phyloP scores from a whole-genome alignment of 176 grass and related monocot species.

The Aegilops tauschii region DNA sequence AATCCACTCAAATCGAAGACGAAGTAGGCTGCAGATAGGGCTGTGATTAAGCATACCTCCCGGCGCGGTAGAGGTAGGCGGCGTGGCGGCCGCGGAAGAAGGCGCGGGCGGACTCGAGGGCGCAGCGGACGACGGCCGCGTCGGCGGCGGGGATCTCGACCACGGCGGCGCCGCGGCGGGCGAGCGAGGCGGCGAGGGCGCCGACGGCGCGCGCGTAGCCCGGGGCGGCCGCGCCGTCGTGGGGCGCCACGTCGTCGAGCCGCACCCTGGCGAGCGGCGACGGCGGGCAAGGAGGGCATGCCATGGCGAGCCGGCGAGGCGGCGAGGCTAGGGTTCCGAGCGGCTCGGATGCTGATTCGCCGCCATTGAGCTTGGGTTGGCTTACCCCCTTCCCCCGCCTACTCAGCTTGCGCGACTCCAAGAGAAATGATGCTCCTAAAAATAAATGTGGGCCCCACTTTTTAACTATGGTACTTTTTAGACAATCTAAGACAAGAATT shows the following conservation, averaged over 20 bases:
- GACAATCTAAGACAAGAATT: no score
- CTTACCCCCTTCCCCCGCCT: neutral
- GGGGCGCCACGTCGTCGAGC: slow-evolving; percentile 50
- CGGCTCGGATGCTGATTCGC: neutral
- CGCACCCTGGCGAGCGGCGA: slow-evolving; percentile 44
- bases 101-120: slow-evolving; percentile 58
- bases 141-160: slow-evolving; percentile 53
- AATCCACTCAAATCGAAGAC: neutral
- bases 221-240: slow-evolving; percentile 42
- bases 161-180: slow-evolving; percentile 58
- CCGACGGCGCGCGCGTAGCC: slow-evolving; percentile 45
- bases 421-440: no score
- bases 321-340: neutral
- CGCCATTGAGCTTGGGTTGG: neutral
- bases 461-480: no score
- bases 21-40: neutral
- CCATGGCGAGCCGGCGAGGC: neutral
- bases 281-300: slow-evolving; percentile 5
- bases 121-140: slow-evolving; percentile 58
- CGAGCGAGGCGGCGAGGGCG: slow-evolving; percentile 53
- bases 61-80: slow-evolving; percentile 62
- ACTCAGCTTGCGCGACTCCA: neutral
- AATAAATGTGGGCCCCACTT: no score
- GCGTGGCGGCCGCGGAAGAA: slow-evolving; percentile 48
- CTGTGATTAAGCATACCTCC: slow-evolving; percentile 29